Base-by-base conservation (phyloP, 306 rosid species). In the Argentina anserina region DNA sequence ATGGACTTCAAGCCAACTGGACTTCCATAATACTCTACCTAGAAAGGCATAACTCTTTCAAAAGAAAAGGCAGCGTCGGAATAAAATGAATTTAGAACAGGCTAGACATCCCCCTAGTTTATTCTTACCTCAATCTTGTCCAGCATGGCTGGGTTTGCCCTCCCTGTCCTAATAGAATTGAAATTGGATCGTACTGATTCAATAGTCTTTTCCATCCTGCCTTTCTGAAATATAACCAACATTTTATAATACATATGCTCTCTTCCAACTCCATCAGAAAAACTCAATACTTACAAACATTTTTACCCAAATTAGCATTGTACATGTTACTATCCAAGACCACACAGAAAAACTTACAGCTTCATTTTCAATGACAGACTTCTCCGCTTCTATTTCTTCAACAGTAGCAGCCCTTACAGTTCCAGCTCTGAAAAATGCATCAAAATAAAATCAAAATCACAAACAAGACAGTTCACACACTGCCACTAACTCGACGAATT, bases 341-440 rank as follows among this genome's bases (percentile, higher is more conserved):
- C 34, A 47, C 12, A 20, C 0, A 13, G 65, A 76, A 46, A 50
- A 21, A 78, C 93, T 84, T 81, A 94, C 99, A 75, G 80, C 91
- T 76, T 94, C 97, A 59, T 84, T 87, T 81, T 86, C 96, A 26
- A 94, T 90, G 62, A 72, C 60, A 6, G 96, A 71, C 52, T 94
- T 94, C 71, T 94, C 96, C 0, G 96, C 99, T 88, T 94, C 96
- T 41, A 94, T 94, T 88, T 94, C 99, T 77, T 91, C 99, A n/a
- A 89, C 82, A 70, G 97, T 91, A 36, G 99, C 96, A 17, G 96
- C 91, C 67, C 85, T 87, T 26, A 91, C 90, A 73, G 78, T 34
- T 72, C 76, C 78, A 43, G 61, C 82, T 85, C 90, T 92, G 73
- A 20, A 64, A 5, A 43, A 28, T 73, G 23, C n/a, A 26, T 36